Evolutionary conservation across 257 asterid genomes (phyloP), one percentile per base, ranked within the genome.

Genomic region (Cruciata laevipes): DNA sequence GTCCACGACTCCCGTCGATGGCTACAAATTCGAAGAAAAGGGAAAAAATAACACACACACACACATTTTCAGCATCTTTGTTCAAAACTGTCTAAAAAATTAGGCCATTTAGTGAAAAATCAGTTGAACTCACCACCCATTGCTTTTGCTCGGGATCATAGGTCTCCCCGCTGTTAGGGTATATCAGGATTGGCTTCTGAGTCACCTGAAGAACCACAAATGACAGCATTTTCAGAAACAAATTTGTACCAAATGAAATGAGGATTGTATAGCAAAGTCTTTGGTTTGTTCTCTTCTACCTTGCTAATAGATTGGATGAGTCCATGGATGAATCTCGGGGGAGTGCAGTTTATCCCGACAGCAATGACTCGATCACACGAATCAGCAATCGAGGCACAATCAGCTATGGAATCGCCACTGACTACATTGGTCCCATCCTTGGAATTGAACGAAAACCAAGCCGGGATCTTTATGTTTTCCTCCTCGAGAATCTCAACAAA

Each of bases 121-220:
- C 12, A 3, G 75, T 82, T 83, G 70, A 91, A 79, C 84, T 83
- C 70, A 91, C 96, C 88, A 83, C 79, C 95, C 98, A 89, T 71
- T 91, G 86, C 81, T 91, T 91, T 69, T 42, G 79, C 37, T 38
- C 74, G n/a, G 79, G 82, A 74, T 87, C 94, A 61, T 91, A 91
- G 20, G 95, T 84, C 76, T 91, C 96, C 0, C 98, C 96, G n/a
- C 86, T 89, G 78, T 91, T 91, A 2, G 96, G 98, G 78, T 91
- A 91, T 75, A 87, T 68, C 44, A 89, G 82, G 73, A 91, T 78
- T 1, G 96, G 94, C 72, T 91, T 91, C 7, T 49, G 52, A 0
- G 96, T 87, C 55, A 73, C 95, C 96, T 88, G 85, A 66, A 80
- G 17, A 27, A 16, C 7, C n/a, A 23, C 11, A 62, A 0, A 35